Evolutionary conservation across 345 rosid species (phyloP).

Genomic region (Cardamine occulta): DNA sequence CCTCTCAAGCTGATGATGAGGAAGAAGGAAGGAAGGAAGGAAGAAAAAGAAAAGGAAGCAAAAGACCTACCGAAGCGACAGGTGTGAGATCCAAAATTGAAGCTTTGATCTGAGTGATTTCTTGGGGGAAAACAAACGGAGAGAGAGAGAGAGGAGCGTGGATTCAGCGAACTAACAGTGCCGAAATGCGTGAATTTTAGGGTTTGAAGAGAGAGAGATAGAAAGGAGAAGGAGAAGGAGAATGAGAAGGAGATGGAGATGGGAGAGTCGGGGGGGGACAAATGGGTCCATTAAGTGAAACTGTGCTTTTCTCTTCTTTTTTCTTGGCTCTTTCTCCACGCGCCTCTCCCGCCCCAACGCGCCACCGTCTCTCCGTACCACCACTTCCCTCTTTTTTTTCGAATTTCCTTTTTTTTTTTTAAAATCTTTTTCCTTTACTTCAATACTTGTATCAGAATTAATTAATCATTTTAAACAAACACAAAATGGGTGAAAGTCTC

Average conservation of each 20-base stretch:
- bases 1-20: not conserved
- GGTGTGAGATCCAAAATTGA: conserved; percentile 50
- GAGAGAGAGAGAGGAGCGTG: conserved; percentile 1
- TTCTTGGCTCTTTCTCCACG: conserved; percentile 10
- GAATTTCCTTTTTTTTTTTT: too few relatives aligned
- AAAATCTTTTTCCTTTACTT: too few relatives aligned
- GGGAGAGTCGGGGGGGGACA: conserved; percentile 24
- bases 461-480: too few relatives aligned
- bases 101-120: conserved; percentile 37
- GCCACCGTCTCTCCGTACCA: conserved; percentile 46
- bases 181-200: conserved; percentile 41
- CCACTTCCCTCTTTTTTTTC: not conserved
- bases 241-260: too few relatives aligned
- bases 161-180: conserved; percentile 40
- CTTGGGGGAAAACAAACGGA: conserved; percentile 45
- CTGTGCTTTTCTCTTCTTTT: not conserved
- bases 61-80: conserved; percentile 45
- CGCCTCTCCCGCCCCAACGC: conserved; percentile 37
- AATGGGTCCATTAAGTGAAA: conserved; percentile 39
- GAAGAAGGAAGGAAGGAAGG: not conserved
- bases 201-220: conserved; percentile 28
- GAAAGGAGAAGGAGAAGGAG: not conserved
- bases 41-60: not conserved
- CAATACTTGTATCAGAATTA: not conserved
- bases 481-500: not conserved